Percentiles rank a stretch among this genome's conserved stretches.
These are phyloP conservation scores for Phanerochaete sordida DNA, from an alignment of 768 basidiomycete genomes.

Conservation along the genomic window DNA sequence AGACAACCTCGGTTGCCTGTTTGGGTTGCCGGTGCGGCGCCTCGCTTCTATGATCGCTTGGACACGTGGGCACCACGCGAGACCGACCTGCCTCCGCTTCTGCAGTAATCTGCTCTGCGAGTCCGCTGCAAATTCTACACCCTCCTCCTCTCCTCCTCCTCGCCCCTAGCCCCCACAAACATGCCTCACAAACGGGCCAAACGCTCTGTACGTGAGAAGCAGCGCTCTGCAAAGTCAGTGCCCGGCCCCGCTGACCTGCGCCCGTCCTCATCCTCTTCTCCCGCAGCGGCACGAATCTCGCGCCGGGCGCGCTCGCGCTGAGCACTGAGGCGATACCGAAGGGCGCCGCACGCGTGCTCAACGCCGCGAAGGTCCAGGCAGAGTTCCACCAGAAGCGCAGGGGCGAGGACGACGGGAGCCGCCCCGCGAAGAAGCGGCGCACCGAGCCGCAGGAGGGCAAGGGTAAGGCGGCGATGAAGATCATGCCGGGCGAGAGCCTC, in stretches of 20 bases:
- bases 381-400: constrained; percentile 48
- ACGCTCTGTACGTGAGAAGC: constrained; percentile 28
- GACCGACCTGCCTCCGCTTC: too few relatives aligned
- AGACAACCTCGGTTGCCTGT: not conserved
- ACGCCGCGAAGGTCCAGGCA: constrained; percentile 56
- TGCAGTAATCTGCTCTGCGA: too few relatives aligned
- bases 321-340: constrained; percentile 66
- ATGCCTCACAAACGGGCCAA: constrained; percentile 36
- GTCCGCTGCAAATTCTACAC: too few relatives aligned
- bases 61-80: not conserved
- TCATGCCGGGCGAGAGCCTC: constrained; percentile 67
- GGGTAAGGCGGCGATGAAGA: constrained; percentile 32
- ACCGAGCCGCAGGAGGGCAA: constrained; percentile 1
- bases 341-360: constrained; percentile 58
- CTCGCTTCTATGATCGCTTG: not conserved
- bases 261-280: not conserved
- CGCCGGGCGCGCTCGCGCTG: constrained; percentile 18
- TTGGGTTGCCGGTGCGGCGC: not conserved
- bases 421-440: constrained; percentile 28
- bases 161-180: not conserved
- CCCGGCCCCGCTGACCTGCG: not conserved
- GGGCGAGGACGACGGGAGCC: constrained; percentile 19
- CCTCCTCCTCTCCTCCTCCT: too few relatives aligned
- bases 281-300: constrained; percentile 22
- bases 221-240: constrained; percentile 25